These are phyloP conservation scores for Benincasa hispida DNA, from an alignment of 306 rosid genomes.

Conservation along the genomic window DNA sequence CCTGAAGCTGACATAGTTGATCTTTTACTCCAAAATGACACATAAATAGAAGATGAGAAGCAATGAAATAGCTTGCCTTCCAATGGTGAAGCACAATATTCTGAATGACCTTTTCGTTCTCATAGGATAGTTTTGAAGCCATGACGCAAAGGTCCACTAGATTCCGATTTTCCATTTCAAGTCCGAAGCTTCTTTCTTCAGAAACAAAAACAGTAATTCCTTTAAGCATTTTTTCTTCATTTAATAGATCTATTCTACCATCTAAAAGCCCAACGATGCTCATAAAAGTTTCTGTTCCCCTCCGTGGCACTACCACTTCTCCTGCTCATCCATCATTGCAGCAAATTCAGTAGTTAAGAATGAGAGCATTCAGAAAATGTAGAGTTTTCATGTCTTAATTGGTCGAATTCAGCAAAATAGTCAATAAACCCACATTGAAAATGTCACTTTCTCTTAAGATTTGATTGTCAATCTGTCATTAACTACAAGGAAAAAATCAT, in stretches of 20 bases:
- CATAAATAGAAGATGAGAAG: not conserved
- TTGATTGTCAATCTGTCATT: not conserved
- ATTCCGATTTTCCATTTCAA: constrained; percentile 26
- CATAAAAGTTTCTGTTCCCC: constrained; percentile 48
- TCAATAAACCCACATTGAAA: not conserved
- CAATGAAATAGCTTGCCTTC: constrained; percentile 38
- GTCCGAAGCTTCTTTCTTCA: constrained; percentile 7
- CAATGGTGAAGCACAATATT: constrained; percentile 34
- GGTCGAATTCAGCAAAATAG: not conserved
- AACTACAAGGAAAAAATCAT: not conserved
- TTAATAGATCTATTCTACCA: constrained; percentile 33
- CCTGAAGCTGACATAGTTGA: not conserved
- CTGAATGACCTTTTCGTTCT: constrained; percentile 39
- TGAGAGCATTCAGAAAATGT: not conserved
- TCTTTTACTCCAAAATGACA: not conserved
- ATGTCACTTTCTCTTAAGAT: not conserved
- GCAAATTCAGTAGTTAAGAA: not conserved
- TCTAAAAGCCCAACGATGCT: constrained; percentile 60
- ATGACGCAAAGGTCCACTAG: constrained; percentile 62
- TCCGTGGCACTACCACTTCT: constrained; percentile 34
- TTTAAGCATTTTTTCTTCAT: constrained; percentile 12
- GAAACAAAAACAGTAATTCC: constrained; percentile 12
- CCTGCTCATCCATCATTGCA: constrained; percentile 31
- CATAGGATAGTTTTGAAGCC: constrained; percentile 71
- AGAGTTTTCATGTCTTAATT: not conserved